Evolutionary conservation across 257 asterid genomes (phyloP).

Genomic region (Gentiana macrophylla): DNA sequence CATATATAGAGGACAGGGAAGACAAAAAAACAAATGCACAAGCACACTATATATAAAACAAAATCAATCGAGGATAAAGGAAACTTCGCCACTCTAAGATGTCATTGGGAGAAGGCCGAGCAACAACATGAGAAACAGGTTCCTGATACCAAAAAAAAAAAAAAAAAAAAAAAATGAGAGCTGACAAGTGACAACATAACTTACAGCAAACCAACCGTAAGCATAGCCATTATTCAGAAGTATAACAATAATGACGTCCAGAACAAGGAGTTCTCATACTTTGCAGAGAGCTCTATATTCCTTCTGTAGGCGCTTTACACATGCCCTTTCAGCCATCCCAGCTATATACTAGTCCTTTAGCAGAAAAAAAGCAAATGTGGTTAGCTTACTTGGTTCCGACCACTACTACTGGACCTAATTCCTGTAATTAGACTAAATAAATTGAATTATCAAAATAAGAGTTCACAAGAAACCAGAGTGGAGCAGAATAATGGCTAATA

Average conservation of each 20-base stretch:
- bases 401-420: not conserved
- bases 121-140: slow-evolving; percentile 95
- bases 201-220: too few species aligned
- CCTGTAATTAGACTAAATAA: not conserved
- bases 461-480: not conserved
- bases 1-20: not conserved
- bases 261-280: slow-evolving; percentile 33
- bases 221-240: not conserved
- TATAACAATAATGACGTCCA: not conserved
- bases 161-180: not conserved
- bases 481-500: not conserved
- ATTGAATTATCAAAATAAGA: not conserved
- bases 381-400: not conserved
- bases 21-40: not conserved
- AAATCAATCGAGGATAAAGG: slow-evolving; percentile 3
- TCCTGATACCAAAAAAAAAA: slow-evolving; percentile 29
- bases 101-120: slow-evolving; percentile 89
- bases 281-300: slow-evolving; percentile 94
- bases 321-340: slow-evolving; percentile 71
- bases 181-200: not conserved
- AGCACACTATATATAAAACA: not conserved
- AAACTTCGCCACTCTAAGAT: slow-evolving; percentile 98
- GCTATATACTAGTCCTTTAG: slow-evolving; percentile 5
- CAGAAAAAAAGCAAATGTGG: slow-evolving; percentile 5
- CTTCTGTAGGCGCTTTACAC: slow-evolving; percentile 94